Base-by-base conservation (phyloP, 108 stramenopile species). In the Discostella pseudostelligera region DNA sequence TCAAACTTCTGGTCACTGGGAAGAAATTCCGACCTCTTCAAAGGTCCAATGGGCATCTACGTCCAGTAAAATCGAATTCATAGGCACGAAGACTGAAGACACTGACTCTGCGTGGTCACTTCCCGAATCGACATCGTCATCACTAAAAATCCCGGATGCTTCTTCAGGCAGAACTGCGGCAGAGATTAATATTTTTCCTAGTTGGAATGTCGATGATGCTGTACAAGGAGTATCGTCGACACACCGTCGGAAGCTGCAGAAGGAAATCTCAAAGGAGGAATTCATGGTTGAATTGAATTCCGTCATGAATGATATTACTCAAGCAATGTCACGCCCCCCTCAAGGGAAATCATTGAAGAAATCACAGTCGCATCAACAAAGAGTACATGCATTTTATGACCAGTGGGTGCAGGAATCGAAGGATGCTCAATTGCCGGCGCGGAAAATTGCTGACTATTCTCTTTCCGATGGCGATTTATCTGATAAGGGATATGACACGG, bases 381-480 rank as follows among this genome's bases (percentile, higher is more conserved):
- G 11, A 40, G 29, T 65, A 36, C 26, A 16, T 65, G 39, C 49
- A 17, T 65, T 14, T 40, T 24, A 26, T 54, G 53, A 65, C 39
- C 50, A 42, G 35, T 53, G 9, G 24, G 0, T 19, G 8, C 21
- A 22, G 32, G 44, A 46, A 19, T 16, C 46, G 12, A n/a, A 8
- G 54, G 51, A 53, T 7, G 8, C 9, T 2, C 51, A 22, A 13
- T 22, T 44, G 0, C 21, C 43, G 14, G 9, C 62, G 5, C 62
- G n/a, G 26, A 32, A 56, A 56, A 16, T 6, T 25, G 19, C 55
- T 2, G n/a, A 2, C 9, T 8, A 16, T 43, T 9, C 56, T 7
- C 32, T 26, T 67, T 55, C 66, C 19, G 56, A 67, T 32, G 56
- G 56, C 0, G 66, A 56, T 35, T n/a, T 42, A 36, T 39, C 66